Evolutionary conservation across 1,139 yeast genomes (phyloP).

Genomic region (Hanseniaspora sp.): DNA sequence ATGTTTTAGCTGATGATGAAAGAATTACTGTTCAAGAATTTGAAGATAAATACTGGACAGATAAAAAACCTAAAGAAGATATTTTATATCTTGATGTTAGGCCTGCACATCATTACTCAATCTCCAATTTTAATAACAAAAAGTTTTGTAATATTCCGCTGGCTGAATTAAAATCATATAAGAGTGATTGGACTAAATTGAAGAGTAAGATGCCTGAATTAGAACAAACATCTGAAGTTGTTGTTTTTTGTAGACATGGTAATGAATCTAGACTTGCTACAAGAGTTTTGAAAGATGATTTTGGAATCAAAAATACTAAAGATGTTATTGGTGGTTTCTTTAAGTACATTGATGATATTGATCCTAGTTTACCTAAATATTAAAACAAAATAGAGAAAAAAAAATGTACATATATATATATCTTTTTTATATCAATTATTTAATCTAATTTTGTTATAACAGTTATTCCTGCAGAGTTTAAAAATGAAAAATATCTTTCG

Average conservation of each 20-base stretch:
- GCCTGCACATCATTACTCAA: constrained; percentile 61
- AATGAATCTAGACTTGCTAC: constrained; percentile 83
- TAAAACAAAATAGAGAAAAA: constrained; percentile 25
- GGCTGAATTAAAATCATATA: constrained; percentile 37
- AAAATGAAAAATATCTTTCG: constrained; percentile 55
- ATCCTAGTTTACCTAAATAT: constrained; percentile 56
- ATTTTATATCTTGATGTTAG: constrained; percentile 61
- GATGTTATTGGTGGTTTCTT: constrained; percentile 74
- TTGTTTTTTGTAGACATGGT: constrained; percentile 67
- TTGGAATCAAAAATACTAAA: constrained; percentile 41
- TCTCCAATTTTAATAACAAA: constrained; percentile 51
- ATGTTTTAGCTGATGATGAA: constrained; percentile 36
- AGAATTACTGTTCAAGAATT: constrained; percentile 45
- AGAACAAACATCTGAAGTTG: constrained; percentile 22
- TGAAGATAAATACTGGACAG: constrained; percentile 20
- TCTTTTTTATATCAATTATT: constrained; percentile 9
- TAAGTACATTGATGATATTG: constrained; percentile 57
- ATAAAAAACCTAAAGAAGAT: constrained; percentile 21
- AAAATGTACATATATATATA: neutral
- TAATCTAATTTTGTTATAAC: constrained; percentile 46
- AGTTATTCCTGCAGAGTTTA: constrained; percentile 54
- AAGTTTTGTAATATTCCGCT: constrained; percentile 48
- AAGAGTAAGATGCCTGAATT: constrained; percentile 22
- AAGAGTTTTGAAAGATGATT: constrained; percentile 39
- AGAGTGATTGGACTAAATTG: constrained; percentile 23